Conservation (phyloP, 768 basidiomycete species). For the Boletus barrowsii region DNA sequence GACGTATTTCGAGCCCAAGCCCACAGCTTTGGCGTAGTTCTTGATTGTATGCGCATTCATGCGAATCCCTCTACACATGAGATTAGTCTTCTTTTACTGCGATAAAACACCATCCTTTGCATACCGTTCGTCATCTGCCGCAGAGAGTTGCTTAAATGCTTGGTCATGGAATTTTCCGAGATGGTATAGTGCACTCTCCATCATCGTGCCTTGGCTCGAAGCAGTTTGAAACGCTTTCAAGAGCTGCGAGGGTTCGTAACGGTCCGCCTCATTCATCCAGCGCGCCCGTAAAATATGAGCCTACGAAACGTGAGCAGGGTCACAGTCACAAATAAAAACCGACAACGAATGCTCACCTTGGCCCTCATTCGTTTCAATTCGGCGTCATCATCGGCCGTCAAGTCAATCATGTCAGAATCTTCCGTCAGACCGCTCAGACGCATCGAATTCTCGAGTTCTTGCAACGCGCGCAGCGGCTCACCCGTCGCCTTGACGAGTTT, state of each 20-base stretch:
- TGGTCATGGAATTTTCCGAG: constrained; percentile 88
- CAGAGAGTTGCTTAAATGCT: constrained; percentile 55
- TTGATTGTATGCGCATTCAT: constrained; percentile 67
- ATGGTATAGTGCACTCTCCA: constrained; percentile 84
- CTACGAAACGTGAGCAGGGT: constrained; percentile 35
- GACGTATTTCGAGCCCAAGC: constrained; percentile 87
- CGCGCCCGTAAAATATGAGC: constrained; percentile 78
- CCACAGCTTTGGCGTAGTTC: constrained; percentile 67
- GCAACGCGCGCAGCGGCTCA: constrained; percentile 80
- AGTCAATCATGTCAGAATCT: constrained; percentile 48
- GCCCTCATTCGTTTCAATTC: constrained; percentile 56
- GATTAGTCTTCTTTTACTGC: background rate
- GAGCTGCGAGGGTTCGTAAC: constrained; percentile 67
- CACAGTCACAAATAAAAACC: background rate
- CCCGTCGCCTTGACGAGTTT: constrained; percentile 79
- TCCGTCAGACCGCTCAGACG: constrained; percentile 47
- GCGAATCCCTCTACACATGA: constrained; percentile 46
- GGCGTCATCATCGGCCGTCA: constrained; percentile 50
- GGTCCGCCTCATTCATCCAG: constrained; percentile 89
- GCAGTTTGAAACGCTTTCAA: constrained; percentile 55
- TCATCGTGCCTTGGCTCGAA: constrained; percentile 50
- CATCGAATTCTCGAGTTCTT: constrained; percentile 80
- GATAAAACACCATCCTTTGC: background rate
- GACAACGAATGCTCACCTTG: constrained; percentile 51
- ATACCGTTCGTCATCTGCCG: constrained; percentile 54